These are phyloP conservation scores for Emericellopsis terricola DNA, from an alignment of 495 filamentous ascomycete genomes.

Conservation along the genomic window DNA sequence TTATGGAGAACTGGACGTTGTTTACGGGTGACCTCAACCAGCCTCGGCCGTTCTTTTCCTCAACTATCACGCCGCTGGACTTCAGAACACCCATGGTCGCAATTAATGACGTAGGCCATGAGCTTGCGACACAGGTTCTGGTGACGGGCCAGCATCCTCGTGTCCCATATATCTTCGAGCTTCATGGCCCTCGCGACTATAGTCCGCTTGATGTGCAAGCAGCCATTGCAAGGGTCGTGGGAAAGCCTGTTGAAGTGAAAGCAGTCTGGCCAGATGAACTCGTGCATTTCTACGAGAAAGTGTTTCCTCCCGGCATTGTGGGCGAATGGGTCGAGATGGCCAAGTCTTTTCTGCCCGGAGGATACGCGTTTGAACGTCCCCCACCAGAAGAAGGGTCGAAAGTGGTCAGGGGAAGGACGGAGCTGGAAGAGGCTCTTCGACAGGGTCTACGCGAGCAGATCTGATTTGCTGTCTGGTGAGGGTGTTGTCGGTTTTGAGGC, in stretches of 20 bases:
- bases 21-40: conserved; percentile 4
- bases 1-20: conserved; percentile 12
- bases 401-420: neutral
- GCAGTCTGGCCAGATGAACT: conserved; percentile 6
- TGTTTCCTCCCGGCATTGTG: conserved; percentile 7
- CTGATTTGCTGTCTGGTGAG: too few relatives aligned
- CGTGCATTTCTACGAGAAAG: conserved; percentile 5
- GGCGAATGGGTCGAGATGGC: conserved; percentile 8
- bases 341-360: conserved; percentile 6
- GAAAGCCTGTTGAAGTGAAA: conserved; percentile 7
- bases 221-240: conserved; percentile 6
- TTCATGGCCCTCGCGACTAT: conserved; percentile 6
- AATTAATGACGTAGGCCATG: conserved; percentile 8
- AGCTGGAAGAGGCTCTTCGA: neutral
- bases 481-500: too few relatives aligned
- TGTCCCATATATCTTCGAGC: conserved; percentile 8
- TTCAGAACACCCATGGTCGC: conserved; percentile 7
- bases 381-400: neutral
- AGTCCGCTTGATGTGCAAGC: conserved; percentile 7
- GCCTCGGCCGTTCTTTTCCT: conserved; percentile 6
- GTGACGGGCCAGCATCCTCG: conserved; percentile 1
- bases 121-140: conserved; percentile 5
- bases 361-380: neutral
- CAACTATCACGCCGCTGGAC: conserved; percentile 7
- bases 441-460: too few relatives aligned